Evolutionary conservation across 139 green algal genomes (phyloP), one percentile per base, ranked within the genome.

Genomic region (Haematococcus lacustris): DNA sequence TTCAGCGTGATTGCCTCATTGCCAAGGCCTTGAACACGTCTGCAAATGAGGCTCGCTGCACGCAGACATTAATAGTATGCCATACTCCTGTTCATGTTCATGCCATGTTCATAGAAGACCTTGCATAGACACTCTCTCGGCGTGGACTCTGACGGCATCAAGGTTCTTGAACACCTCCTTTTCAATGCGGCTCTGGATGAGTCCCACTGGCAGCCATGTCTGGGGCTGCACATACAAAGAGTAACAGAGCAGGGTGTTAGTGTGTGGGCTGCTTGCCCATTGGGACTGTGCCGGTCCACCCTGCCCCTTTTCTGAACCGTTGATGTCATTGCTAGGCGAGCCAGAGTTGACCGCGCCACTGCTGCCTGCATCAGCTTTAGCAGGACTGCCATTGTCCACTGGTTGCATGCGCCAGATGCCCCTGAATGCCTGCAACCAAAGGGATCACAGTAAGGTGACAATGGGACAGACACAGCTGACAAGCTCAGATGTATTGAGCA

Each of bases 341-440:
- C n/a, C n/a, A n/a, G n/a, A n/a, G n/a, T n/a, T n/a, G n/a, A n/a
- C n/a, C n/a, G n/a, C n/a, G n/a, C n/a, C n/a, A n/a, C n/a, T 66
- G 59, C 59, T 66, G 30, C 59, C n/a, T 28, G 21, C 30, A 3
- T 57, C 47, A 57, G 47, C 21, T 28, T 21, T 21, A 13, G 47
- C 13, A 28, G 21, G 32, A 41, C 3, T 32, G 3, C 9, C 21
- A 39, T 66, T 41, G 21, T 7, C 38, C 38, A 39, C 38, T 51
- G 80, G 68, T 79, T 93, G 82, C 75, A 96, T 89, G 26, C 89
- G 74, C 91, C 91, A 96, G 1, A 93, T 61, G 30, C 91, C 91
- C 2, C 78, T 75, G 82, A 96, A 96, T 17, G 73, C 80, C 88
- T 93, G 88, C 17, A 68, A 34, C 21, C 61, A 66, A 21, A 23